Evolutionary conservation across 371 early-diverging fungal species (phyloP), one percentile per base, ranked within the genome.

Genomic region (Rhizopus delemar): DNA sequence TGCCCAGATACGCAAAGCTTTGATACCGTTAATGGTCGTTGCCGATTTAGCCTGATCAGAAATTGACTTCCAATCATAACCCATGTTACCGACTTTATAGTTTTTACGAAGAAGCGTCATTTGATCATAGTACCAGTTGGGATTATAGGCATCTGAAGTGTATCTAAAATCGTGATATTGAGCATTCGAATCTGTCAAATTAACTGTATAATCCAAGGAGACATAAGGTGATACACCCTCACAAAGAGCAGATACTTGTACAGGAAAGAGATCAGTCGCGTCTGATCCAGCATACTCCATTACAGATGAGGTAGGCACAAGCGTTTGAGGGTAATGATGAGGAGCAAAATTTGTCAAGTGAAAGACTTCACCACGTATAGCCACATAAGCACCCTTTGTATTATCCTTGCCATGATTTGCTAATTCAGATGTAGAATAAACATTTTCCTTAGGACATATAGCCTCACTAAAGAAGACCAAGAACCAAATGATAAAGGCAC

Each of bases 381-480:
- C 70, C 0, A 89, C 81, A 57, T 83, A 80, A 7, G 74, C 59
- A 0, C 74, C 70, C 33, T 78, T 63, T 29, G 71, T 71, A 6
- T 75, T 67, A 38, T 66, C 69, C 8, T 29, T 33, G 28, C 41
- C 53, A 63, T 80, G 80, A 36, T 66, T 65, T 43, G 73, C 68
- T 56, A 86, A 63, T 70, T 89, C 89, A 53, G 75, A 77, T 22
- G 66, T 64, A 0, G 89, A 86, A 41, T 83, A 88, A 4, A 91
- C 87, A 39, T 90, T 78, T 56, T 89, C 86, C 49, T 84, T 82
- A 5, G 96, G 96, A 74, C 99, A 98, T 13, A 98, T 80, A 50
- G 93, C 63, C 60, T 87, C 77, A 28, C 97, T 92, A 41, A 96
- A 82, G 51, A 92, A 89, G 9, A 93, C 86, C 61, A 98, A 90